Conservation (phyloP, 257 asterid genomes). For the Nicotiana knightiana region DNA sequence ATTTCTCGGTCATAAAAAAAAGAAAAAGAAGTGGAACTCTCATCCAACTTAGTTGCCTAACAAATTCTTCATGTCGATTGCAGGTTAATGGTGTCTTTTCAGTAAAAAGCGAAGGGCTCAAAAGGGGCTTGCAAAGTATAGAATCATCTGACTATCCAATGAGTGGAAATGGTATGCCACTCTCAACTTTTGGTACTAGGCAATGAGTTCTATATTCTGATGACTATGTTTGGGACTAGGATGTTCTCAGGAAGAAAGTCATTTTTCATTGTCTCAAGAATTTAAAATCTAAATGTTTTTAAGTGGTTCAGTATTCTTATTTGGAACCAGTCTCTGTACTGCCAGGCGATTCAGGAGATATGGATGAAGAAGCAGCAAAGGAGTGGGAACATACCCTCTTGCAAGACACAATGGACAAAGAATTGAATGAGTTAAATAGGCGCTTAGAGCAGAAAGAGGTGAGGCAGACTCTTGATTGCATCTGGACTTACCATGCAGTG, state of each 20-base stretch:
- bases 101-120: conserved; percentile 70
- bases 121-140: conserved; percentile 85
- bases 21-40: background rate
- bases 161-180: conserved; percentile 73
- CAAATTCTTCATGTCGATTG: conserved; percentile 10
- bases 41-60: background rate
- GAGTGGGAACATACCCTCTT: conserved; percentile 94
- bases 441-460: conserved; percentile 89
- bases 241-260: conserved; percentile 3
- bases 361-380: conserved; percentile 83
- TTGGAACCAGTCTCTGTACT: conserved; percentile 1
- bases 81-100: conserved; percentile 52
- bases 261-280: background rate
- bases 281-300: background rate
- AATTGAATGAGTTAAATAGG: conserved; percentile 71
- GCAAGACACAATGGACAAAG: conserved; percentile 93
- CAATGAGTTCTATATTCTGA: background rate
- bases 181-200: conserved; percentile 7
- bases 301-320: conserved; percentile 10
- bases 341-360: conserved; percentile 78
- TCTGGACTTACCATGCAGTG: too few species aligned
- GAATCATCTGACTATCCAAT: conserved; percentile 90
- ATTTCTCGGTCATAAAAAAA: background rate
- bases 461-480: background rate
- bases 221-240: background rate